These are phyloP conservation scores for Mycena latifolia DNA, from an alignment of 768 basidiomycete species.

Conservation along the genomic window DNA sequence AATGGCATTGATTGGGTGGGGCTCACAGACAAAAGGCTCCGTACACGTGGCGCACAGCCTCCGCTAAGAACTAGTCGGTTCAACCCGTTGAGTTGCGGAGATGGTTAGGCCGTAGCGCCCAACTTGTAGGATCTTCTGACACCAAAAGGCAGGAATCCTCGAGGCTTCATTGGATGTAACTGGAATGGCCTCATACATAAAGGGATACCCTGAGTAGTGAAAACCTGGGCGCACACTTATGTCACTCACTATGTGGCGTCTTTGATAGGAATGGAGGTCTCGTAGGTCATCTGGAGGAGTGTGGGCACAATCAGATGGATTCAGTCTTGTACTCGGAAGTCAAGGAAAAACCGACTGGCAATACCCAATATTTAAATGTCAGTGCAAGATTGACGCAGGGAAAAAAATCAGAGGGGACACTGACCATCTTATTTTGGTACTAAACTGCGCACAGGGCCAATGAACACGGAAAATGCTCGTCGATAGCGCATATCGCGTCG, in stretches of 20 bases:
- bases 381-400: neutral
- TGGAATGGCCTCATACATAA: neutral
- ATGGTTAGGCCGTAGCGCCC: neutral
- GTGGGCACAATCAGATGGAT: conserved; percentile 1
- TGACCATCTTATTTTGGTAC: neutral
- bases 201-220: neutral
- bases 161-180: too few species aligned
- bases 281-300: neutral
- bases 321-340: neutral
- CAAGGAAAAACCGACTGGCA: neutral
- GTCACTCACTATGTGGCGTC: conserved; percentile 16
- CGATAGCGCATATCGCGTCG: neutral
- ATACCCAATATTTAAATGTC: neutral
- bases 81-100: neutral
- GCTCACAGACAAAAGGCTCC: conserved; percentile 22
- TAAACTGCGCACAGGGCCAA: neutral
- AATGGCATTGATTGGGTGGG: conserved; percentile 14
- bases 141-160: neutral
- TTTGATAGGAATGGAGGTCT: conserved; percentile 26
- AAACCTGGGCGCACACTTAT: neutral
- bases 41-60: conserved; percentile 24
- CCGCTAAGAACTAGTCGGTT: neutral
- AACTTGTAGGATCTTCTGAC: neutral
- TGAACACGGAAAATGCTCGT: neutral
- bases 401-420: too few species aligned